These are phyloP conservation scores for Vanrija sp. DNA, from an alignment of 1,284 basidiomycete species.

Conservation along the genomic window DNA sequence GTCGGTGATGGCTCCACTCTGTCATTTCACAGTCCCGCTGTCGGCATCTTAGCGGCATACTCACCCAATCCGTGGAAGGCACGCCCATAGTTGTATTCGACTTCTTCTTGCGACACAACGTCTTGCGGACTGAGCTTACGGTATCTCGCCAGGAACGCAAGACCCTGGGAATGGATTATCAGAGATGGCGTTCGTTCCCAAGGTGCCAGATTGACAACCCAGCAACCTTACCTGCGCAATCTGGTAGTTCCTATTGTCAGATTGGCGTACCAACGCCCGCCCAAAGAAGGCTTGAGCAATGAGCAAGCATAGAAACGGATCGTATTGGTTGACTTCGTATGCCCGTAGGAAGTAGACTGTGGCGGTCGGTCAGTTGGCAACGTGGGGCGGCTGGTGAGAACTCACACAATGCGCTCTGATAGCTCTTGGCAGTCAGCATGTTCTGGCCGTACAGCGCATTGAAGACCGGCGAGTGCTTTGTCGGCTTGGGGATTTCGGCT, in stretches of 20 bases:
- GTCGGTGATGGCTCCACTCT: not conserved
- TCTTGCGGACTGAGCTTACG: constrained; percentile 55
- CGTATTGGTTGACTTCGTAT: constrained; percentile 74
- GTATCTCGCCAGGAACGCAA: constrained; percentile 77
- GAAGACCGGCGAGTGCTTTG: constrained; percentile 67
- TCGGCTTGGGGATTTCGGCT: constrained; percentile 53
- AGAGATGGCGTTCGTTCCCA: not conserved
- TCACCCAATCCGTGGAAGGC: constrained; percentile 85
- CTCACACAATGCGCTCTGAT: constrained; percentile 85
- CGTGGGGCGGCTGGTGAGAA: constrained; percentile 11
- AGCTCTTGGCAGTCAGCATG: constrained; percentile 77
- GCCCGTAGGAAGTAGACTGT: constrained; percentile 84
- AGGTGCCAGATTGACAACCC: not conserved
- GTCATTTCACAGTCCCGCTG: not conserved
- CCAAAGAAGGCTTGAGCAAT: constrained; percentile 80
- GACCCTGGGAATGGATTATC: constrained; percentile 54
- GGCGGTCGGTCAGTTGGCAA: not conserved
- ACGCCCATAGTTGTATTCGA: constrained; percentile 88
- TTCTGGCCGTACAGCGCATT: constrained; percentile 83
- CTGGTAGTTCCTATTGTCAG: constrained; percentile 86
- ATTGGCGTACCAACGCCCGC: constrained; percentile 85
- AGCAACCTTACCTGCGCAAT: constrained; percentile 61
- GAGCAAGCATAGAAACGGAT: constrained; percentile 78
- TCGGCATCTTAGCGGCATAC: constrained; percentile 13
- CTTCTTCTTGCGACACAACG: constrained; percentile 58